These are phyloP conservation scores for Mucor velutinosus DNA, from an alignment of 371 early-diverging fungal species.

Conservation along the genomic window DNA sequence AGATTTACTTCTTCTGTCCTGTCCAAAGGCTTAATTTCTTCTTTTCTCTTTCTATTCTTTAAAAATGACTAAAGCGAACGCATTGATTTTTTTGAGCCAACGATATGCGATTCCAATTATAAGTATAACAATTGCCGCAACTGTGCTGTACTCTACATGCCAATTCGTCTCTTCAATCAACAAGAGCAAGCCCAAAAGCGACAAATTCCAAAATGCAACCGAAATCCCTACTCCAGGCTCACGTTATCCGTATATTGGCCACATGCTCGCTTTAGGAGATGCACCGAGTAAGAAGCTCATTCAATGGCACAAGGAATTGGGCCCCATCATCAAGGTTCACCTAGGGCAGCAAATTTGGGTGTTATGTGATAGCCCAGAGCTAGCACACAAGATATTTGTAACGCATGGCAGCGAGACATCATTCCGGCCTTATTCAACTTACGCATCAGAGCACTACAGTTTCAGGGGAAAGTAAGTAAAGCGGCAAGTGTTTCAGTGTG, in stretches of 20 bases:
- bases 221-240: conserved; percentile 14
- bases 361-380: conserved; percentile 7
- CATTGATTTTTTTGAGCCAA: background rate
- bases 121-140: conserved; percentile 5
- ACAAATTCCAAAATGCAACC: background rate
- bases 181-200: background rate
- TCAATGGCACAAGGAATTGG: conserved; percentile 18
- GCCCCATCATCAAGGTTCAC: conserved; percentile 18
- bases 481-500: background rate
- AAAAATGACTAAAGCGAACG: background rate
- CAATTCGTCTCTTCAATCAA: background rate
- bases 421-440: conserved; percentile 6
- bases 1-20: background rate
- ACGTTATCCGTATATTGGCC: conserved; percentile 18
- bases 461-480: conserved; percentile 5
- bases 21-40: background rate
- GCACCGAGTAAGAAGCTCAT: conserved; percentile 2
- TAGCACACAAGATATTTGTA: conserved; percentile 21
- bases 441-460: background rate
- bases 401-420: conserved; percentile 13
- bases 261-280: conserved; percentile 16
- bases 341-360: conserved; percentile 22
- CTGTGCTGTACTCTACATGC: background rate
- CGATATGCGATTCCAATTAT: background rate
- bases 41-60: background rate